A percentile compares a stretch with the other conserved stretches of the same genome.
Conservation (phyloP, 129 eudicot genomes). For the Escallonia herrerae region DNA sequence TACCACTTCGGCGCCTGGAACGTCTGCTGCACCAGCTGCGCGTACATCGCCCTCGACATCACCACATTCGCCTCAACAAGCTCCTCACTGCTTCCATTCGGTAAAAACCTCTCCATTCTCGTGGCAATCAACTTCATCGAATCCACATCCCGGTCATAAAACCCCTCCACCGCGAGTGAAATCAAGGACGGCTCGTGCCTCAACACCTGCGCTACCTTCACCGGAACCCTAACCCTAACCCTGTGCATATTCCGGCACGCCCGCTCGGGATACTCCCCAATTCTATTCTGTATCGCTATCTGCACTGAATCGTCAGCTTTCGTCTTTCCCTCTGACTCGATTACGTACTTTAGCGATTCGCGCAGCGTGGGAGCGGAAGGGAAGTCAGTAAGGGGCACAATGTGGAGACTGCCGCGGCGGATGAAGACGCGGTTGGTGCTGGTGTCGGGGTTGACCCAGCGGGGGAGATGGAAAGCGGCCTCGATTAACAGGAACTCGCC, state of each 20-base stretch:
- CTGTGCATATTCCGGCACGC: conserved; percentile 50
- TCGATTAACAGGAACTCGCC: conserved; percentile 86
- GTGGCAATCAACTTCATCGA: conserved; percentile 67
- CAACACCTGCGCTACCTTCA: conserved; percentile 54
- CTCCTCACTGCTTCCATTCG: conserved; percentile 53
- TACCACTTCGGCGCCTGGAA: conserved; percentile 84
- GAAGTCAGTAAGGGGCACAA: conserved; percentile 26
- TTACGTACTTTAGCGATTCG: conserved; percentile 31
- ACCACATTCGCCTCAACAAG: conserved; percentile 49
- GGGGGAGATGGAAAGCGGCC: conserved; percentile 79
- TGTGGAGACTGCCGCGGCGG: conserved; percentile 43
- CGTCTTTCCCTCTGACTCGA: conserved; percentile 15
- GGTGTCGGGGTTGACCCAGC: conserved; percentile 73
- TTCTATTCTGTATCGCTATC: conserved; percentile 25
- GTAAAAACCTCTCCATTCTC: conserved; percentile 63
- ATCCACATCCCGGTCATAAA: conserved; percentile 86
- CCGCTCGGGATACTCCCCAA: conserved; percentile 47
- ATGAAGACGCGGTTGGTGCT: conserved; percentile 60
- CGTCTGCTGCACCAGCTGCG: conserved; percentile 77
- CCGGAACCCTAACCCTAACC: conserved; percentile 74
- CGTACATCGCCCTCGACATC: conserved; percentile 95
- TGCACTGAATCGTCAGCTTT: conserved; percentile 30
- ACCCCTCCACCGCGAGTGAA: conserved; percentile 80
- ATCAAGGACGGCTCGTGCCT: conserved; percentile 71
- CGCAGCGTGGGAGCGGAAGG: conserved; percentile 28